Conservation (phyloP, 2,329 filamentous ascomycete genomes). For the Tolypocladium album region DNA sequence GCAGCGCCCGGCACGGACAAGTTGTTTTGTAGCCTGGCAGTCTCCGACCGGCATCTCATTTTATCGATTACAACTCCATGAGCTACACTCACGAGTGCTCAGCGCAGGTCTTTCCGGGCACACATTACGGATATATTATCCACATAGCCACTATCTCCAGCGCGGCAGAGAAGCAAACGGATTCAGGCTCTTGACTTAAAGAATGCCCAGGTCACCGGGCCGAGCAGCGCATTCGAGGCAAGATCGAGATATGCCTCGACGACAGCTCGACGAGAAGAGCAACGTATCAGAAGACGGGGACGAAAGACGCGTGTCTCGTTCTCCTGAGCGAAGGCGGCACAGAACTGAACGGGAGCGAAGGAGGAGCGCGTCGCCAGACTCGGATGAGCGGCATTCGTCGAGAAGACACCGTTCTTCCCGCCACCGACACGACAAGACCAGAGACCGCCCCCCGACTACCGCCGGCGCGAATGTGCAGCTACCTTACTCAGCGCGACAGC, state of each 20-base stretch:
- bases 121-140: neutral
- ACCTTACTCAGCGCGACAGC: constrained; percentile 53
- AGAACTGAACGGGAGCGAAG: neutral
- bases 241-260: neutral
- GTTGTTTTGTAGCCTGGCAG: neutral
- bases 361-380: constrained; percentile 4
- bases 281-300: neutral
- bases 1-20: neutral
- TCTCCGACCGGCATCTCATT: neutral
- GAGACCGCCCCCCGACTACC: neutral
- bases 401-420: constrained; percentile 13
- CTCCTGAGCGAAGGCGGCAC: constrained; percentile 5
- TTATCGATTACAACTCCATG: neutral
- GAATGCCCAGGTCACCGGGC: neutral
- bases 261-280: neutral
- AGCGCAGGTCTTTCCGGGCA: neutral
- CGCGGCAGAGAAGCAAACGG: neutral
- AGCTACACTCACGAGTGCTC: neutral
- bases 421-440: constrained; percentile 3
- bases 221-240: neutral
- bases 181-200: neutral
- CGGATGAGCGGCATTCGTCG: constrained; percentile 2
- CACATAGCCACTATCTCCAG: neutral
- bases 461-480: constrained; percentile 24
- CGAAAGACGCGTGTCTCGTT: constrained; percentile 1